Evolutionary conservation across 2,329 filamentous ascomycete species (phyloP), one percentile per base, ranked within the genome.

Genomic region (Verticillium longisporum): DNA sequence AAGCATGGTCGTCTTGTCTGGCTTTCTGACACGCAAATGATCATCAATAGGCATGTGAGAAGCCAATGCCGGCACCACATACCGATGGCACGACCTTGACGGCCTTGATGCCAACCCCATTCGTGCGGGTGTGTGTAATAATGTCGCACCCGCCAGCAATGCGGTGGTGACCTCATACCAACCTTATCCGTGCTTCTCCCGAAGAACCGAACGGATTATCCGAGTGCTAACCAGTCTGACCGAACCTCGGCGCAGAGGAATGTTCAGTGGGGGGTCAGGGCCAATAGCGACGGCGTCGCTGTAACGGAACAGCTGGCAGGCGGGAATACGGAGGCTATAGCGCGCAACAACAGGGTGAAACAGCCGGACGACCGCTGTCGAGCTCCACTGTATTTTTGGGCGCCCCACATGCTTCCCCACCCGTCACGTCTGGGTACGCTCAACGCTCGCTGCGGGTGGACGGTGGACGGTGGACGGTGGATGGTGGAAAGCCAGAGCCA

Each of bases 211-310:
- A 34, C 15, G 55, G 32, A 21, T 21, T 56, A 36, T 36, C 55
- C 34, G 56, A 37, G 36, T 37, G 11, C 33, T 56, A 33, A 18
- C 56, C 36, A 33, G 37, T 45, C 36, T 37, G 57, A 34, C 58
- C 61, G 60, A 56, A 63, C 63, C 62, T 65, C 62, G 62, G 63
- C 62, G 63, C 58, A 62, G 63, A 55, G 56, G 55, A 55, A 50
- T 50, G 45, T 18, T 3, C n/a, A 60, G 33, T 55, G 62, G 58
- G 37, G 56, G 56, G 45, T 31, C 14, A 50, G 41, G 53, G 53
- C 62, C 63, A 64, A 64, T 64, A 26, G 50, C 26, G 57, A 38
- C 9, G 21, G 10, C 41, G 57, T 58, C 63, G 63, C 63, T 65
- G 63, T 60, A 65, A 63, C 62, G 63, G 63, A 65, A 38, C 41